Percentiles rank a stretch among this genome's conserved stretches.
Evolutionary conservation across 495 filamentous ascomycete species (phyloP).

Genomic region (Baudoinia panamericana): DNA sequence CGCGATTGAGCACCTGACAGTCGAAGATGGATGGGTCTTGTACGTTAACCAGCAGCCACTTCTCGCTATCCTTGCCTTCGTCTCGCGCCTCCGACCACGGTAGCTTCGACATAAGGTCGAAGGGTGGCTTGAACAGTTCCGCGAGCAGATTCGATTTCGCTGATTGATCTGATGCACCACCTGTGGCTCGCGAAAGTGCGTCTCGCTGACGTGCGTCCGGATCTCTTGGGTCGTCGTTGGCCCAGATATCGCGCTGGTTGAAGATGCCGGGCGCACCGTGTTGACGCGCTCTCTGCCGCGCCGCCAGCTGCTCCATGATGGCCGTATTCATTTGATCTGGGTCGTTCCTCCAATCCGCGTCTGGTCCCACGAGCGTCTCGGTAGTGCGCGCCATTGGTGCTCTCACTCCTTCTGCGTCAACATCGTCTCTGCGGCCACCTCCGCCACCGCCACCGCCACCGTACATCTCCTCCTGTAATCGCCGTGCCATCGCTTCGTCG

Average conservation of each 20-base stretch:
- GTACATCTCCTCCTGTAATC: slow-evolving; percentile 87
- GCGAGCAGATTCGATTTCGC: slow-evolving; percentile 62
- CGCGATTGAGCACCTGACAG: slow-evolving; percentile 83
- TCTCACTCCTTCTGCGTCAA: slow-evolving; percentile 54
- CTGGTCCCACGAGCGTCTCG: slow-evolving; percentile 76
- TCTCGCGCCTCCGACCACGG: slow-evolving; percentile 70
- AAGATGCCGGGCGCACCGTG: slow-evolving; percentile 62
- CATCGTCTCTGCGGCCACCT: slow-evolving; percentile 22
- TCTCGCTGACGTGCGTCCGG: slow-evolving; percentile 35
- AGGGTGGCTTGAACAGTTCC: slow-evolving; percentile 83
- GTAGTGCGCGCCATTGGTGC: slow-evolving; percentile 85
- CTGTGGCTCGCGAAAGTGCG: slow-evolving; percentile 50
- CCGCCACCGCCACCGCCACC: slow-evolving; percentile 33
- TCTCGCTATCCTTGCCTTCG: slow-evolving; percentile 68
- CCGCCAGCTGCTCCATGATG: slow-evolving; percentile 52
- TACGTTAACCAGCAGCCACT: slow-evolving; percentile 91
- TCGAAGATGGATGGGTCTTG: slow-evolving; percentile 85
- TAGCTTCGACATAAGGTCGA: slow-evolving; percentile 63
- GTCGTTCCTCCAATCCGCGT: slow-evolving; percentile 38
- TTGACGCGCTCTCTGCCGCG: slow-evolving; percentile 35
- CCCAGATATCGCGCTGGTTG: slow-evolving; percentile 79
- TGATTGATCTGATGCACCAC: slow-evolving; percentile 59
- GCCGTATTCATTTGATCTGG: slow-evolving; percentile 49
- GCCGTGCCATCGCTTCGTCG: slow-evolving; percentile 84
- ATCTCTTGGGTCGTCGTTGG: slow-evolving; percentile 35